These are phyloP conservation scores for Sphagnum tenellum DNA, from an alignment of 225 moss, liverwort and hornwort genomes.

Conservation along the genomic window DNA sequence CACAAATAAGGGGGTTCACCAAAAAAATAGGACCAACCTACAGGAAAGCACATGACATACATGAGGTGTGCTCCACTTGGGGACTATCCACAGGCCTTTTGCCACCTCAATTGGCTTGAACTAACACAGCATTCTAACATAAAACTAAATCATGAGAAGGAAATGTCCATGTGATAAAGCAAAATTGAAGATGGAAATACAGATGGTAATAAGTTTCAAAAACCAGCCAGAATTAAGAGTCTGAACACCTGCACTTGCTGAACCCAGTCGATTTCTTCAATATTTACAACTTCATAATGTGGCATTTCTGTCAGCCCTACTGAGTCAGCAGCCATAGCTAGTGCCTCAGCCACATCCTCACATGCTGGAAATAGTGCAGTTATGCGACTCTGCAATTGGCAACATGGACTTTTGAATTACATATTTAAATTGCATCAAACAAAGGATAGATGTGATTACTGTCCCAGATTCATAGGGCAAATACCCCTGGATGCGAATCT, in stretches of 20 bases:
- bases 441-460: neutral
- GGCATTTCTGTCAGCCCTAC: constrained; percentile 89
- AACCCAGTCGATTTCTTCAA: constrained; percentile 87
- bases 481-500: constrained; percentile 2
- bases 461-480: too few species aligned
- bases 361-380: constrained; percentile 70
- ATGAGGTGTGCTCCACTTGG: constrained; percentile 81
- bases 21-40: constrained; percentile 35
- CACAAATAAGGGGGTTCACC: constrained; percentile 2
- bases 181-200: neutral
- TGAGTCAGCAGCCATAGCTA: constrained; percentile 88
- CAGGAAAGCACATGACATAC: constrained; percentile 43
- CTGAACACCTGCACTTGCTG: constrained; percentile 75
- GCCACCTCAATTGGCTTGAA: constrained; percentile 90
- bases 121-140: constrained; percentile 38
- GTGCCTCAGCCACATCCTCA: constrained; percentile 79
- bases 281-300: constrained; percentile 54
- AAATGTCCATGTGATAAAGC: too few species aligned
- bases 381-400: constrained; percentile 63
- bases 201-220: neutral
- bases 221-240: neutral
- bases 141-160: neutral
- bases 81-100: constrained; percentile 80
- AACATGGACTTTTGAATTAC: constrained; percentile 8
- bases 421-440: neutral